These are phyloP conservation scores for Alternaria ventricosa DNA, from an alignment of 2,329 filamentous ascomycete species.

Conservation along the genomic window DNA sequence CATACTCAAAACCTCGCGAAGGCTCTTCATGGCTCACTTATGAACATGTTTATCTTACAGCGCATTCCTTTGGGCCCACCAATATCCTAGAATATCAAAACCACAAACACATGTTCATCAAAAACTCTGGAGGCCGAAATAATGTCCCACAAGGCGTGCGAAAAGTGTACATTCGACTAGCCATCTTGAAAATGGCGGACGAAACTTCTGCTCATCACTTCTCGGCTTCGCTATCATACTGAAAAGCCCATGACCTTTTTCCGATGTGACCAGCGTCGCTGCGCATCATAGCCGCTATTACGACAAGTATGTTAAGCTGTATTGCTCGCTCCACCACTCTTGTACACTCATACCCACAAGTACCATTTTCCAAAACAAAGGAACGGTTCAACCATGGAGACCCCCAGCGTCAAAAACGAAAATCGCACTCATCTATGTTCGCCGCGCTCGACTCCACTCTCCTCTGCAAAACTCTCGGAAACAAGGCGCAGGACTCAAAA, in stretches of 20 bases:
- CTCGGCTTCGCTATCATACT: not conserved
- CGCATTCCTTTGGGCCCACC: too few species aligned
- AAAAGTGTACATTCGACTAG: not conserved
- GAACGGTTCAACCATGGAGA: too few species aligned
- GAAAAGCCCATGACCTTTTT: not conserved
- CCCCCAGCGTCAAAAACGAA: too few species aligned
- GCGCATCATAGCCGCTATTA: not conserved
- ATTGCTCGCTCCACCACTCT: not conserved
- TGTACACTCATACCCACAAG: not conserved
- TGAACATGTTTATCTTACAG: not conserved
- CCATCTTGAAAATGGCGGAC: too few species aligned
- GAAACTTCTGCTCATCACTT: not conserved
- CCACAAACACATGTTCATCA: not conserved
- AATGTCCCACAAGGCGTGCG: not conserved
- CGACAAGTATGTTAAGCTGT: not conserved
- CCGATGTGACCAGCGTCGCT: not conserved
- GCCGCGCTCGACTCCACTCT: too few species aligned
- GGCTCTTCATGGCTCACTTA: not conserved
- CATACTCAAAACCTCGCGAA: not conserved
- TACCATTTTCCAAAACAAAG: too few species aligned
- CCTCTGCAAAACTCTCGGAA: too few species aligned
- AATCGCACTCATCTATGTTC: too few species aligned
- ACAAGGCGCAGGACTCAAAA: too few species aligned
- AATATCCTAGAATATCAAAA: not conserved
- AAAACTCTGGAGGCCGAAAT: not conserved